A percentile compares a stretch with the other conserved stretches of the same genome.
Conservation (phyloP, 192 early-diverging fungal genomes). For the Globomyces pollinis-pini region DNA sequence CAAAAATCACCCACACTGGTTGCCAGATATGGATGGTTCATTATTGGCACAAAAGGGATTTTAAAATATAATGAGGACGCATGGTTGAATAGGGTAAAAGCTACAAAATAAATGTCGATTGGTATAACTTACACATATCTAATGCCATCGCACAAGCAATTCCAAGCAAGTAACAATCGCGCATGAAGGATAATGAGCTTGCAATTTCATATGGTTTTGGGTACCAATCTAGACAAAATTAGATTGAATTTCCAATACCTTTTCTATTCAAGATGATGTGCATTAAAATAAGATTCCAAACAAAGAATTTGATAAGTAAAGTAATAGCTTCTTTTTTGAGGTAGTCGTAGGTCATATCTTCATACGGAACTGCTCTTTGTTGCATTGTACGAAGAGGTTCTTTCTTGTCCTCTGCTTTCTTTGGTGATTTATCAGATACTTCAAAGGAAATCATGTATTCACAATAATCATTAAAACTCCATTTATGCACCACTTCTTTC, state of each 20-base stretch:
- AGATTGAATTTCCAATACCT: no score
- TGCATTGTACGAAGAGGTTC: no score
- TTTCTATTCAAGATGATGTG: neutral
- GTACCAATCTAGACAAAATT: neutral
- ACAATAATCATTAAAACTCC: neutral
- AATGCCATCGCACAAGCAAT: neutral
- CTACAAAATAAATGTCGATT: neutral
- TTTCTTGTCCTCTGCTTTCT: slow-evolving; percentile 3
- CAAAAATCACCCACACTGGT: slow-evolving; percentile 9
- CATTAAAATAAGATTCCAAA: neutral
- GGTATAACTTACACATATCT: neutral
- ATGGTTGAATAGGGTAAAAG: neutral
- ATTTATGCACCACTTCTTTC: neutral
- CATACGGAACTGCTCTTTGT: neutral
- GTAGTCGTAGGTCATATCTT: neutral
- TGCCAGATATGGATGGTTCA: slow-evolving; percentile 5
- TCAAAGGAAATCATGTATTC: neutral
- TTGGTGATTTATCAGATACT: neutral
- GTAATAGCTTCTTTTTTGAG: neutral
- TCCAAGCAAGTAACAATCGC: neutral
- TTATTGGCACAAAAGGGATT: neutral
- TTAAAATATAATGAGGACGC: slow-evolving; percentile 4
- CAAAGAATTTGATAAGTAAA: neutral
- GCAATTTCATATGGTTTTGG: neutral
- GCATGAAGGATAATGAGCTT: neutral